Evolutionary conservation across 306 rosid species (phyloP).

Genomic region (Corylus avellana): DNA sequence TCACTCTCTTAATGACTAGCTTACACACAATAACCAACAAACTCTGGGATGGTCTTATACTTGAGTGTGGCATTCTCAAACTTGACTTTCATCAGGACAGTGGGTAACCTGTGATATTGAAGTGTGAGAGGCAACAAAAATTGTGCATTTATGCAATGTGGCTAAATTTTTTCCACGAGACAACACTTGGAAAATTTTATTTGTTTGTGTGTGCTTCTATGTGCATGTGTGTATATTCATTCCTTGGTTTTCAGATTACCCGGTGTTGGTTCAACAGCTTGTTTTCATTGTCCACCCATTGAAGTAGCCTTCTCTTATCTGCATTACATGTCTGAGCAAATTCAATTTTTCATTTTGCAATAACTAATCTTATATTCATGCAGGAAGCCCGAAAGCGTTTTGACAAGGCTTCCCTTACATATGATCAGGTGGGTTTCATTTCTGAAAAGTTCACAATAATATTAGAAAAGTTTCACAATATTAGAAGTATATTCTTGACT

Average conservation of each 20-base stretch:
- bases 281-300: neutral
- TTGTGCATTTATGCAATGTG: neutral
- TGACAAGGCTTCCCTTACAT: constrained; percentile 67
- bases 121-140: neutral
- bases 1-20: neutral
- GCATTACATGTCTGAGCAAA: constrained; percentile 10
- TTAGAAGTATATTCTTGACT: constrained; percentile 15
- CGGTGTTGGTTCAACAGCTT: neutral
- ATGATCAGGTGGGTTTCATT: constrained; percentile 68
- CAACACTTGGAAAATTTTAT: neutral
- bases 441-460: constrained; percentile 6
- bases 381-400: constrained; percentile 93
- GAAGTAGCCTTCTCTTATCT: constrained; percentile 9
- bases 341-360: constrained; percentile 9
- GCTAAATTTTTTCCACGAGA: neutral
- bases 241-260: neutral
- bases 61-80: constrained; percentile 6
- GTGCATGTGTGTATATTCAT: neutral
- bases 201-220: neutral
- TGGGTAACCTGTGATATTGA: neutral
- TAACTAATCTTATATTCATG: constrained; percentile 30
- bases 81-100: neutral
- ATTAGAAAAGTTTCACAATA: constrained; percentile 9
- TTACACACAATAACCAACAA: neutral
- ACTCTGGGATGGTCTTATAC: neutral